Percentiles rank a stretch among this genome's conserved stretches.
These are phyloP conservation scores for Elsinoe necatrix DNA, from an alignment of 2,329 filamentous ascomycete genomes.

Conservation along the genomic window DNA sequence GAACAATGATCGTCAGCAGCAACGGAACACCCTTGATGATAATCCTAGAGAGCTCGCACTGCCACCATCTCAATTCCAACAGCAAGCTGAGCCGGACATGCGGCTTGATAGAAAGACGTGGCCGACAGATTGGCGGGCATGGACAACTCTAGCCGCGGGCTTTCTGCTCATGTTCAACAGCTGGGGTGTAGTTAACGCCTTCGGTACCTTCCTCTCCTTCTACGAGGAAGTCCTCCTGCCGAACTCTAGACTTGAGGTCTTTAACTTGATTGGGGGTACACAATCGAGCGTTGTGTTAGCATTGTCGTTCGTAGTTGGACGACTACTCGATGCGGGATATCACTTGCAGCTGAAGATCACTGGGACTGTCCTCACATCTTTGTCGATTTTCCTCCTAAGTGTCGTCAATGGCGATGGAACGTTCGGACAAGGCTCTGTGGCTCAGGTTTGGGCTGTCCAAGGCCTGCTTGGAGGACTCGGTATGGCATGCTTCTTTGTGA, in stretches of 20 bases:
- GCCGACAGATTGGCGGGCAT: conserved; percentile 39
- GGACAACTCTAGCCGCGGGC: conserved; percentile 37
- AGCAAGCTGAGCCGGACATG: not conserved
- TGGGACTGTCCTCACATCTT: conserved; percentile 36
- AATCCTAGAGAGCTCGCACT: not conserved
- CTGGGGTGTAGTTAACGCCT: conserved; percentile 43
- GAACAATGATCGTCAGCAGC: not conserved
- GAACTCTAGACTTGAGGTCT: conserved; percentile 32
- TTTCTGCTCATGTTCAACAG: conserved; percentile 46
- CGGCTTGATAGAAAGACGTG: conserved; percentile 25
- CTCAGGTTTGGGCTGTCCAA: conserved; percentile 40
- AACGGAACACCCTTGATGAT: no score
- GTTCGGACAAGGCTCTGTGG: conserved; percentile 33
- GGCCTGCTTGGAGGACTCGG: conserved; percentile 41
- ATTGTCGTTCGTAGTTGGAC: conserved; percentile 39
- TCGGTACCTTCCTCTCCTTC: conserved; percentile 43
- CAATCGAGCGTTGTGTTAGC: conserved; percentile 40
- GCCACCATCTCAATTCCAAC: not conserved
- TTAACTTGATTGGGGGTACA: conserved; percentile 43
- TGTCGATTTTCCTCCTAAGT: conserved; percentile 40
- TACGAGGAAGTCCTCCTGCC: conserved; percentile 40
- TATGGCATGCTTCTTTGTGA: conserved; percentile 47
- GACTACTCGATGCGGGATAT: conserved; percentile 42
- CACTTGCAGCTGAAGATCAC: conserved; percentile 33
- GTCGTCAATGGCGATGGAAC: conserved; percentile 33